Base-by-base conservation (phyloP, 805 yeast species). In the Brettanomyces nanus region DNA sequence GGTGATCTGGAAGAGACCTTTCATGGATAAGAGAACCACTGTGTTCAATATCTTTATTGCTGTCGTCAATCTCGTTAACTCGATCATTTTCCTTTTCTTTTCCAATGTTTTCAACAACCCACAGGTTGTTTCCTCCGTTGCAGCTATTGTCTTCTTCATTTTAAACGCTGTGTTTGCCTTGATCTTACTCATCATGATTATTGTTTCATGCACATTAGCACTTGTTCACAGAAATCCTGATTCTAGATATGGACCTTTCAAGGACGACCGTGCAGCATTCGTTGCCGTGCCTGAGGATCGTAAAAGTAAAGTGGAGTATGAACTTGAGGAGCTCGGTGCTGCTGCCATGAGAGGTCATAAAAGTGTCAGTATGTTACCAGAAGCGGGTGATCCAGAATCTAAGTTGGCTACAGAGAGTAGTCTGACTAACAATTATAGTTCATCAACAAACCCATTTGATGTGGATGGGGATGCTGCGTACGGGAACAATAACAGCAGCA, bases 231-330 rank as follows among this genome's bases (percentile, higher is more conserved):
- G 83, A 68, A 87, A 92, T 59, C 97, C 98, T 37, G 98, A 92
- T 61, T 77, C 90, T 7, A 75, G 95, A 50, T 92, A 92, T 65
- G 90, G 86, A 64, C 97, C 96, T 44, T 83, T 90, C 82, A 83
- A 82, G 51, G 98, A 92, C 60, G 98, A 92, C 56, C 77, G 98
- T 57, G 92, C 84, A 36, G 84, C 96, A n/a, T 92, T 92, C 59
- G 84, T 92, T 54, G 89, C 89, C 45, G 71, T 80, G 51, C 67
- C 69, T 39, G 77, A 66, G 39, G 37, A 45, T 33, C 11, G 31
- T 4, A 21, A 21, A 19, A 27, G 38, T 22, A 14, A 28, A 5
- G 49, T 33, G n/a, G 47, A 49, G n/a, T 59, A 59, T 25, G 90
- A 82, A 59, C 68, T 82, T 45, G 76, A 76, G 54, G 90, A 84